These are phyloP conservation scores for Geotrichum reessii DNA, from an alignment of 1,139 yeast genomes.

Conservation along the genomic window DNA sequence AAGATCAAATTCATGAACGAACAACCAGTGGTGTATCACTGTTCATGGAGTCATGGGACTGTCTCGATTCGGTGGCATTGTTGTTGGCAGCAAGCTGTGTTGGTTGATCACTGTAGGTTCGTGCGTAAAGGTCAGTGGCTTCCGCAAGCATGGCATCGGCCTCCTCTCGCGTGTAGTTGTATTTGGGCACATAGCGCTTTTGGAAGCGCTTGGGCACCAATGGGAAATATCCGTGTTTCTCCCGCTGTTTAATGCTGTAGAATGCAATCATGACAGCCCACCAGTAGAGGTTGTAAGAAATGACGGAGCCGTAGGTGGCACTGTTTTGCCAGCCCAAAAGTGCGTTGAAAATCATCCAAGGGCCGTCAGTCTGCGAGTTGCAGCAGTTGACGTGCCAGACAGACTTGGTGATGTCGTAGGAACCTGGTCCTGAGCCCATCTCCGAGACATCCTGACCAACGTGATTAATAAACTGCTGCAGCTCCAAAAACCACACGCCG, in stretches of 20 bases:
- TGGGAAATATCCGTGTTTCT: constrained; percentile 8
- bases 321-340: constrained; percentile 86
- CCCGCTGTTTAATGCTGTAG: constrained; percentile 14
- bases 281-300: constrained; percentile 58
- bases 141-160: constrained; percentile 9
- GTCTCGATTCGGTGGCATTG: neutral
- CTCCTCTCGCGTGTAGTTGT: constrained; percentile 10
- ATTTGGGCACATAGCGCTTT: constrained; percentile 4
- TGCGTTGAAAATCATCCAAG: constrained; percentile 92
- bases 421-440: constrained; percentile 86
- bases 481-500: constrained; percentile 83
- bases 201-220: constrained; percentile 10
- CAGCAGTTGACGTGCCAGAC: constrained; percentile 97
- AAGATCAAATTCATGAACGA: neutral
- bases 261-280: constrained; percentile 8
- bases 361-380: constrained; percentile 79
- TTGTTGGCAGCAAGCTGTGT: neutral
- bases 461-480: constrained; percentile 51
- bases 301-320: constrained; percentile 83
- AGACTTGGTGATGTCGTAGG: constrained; percentile 66
- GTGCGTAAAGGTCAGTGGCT: constrained; percentile 14
- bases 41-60: constrained; percentile 21
- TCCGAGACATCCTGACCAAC: constrained; percentile 92
- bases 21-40: constrained; percentile 25
- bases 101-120: neutral